Evolutionary conservation across 2,329 filamentous ascomycete species (phyloP), one percentile per base, ranked within the genome.

Genomic region (Aphanoascus verrucosus): DNA sequence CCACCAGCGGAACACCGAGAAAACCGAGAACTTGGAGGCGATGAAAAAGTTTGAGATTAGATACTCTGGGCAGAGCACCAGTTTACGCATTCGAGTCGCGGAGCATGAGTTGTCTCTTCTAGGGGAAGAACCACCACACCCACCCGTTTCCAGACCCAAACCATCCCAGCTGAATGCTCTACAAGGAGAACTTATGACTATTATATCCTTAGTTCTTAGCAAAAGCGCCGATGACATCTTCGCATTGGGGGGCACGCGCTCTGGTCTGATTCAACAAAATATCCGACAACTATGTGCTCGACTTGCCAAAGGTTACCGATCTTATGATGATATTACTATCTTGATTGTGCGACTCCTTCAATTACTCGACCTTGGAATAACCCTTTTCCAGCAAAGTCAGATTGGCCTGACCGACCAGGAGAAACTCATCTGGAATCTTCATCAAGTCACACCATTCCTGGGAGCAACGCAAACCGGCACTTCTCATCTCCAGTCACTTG

Each of bases 311-410:
- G 77, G 82, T 35, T 94, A 89, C 64, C 78, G 82, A 38, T 82
- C 82, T 12, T 97, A 96, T 62, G 86, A 88, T 56, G 93, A 98
- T 64, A 80, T 97, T 60, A 86, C 85, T 0, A 76, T 80, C 43
- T 90, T 88, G 3, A 78, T 88, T 9, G 76, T 88, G 43, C 87
- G 85, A 50, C 85, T 96, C 58, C 74, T 97, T 42, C 82, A 85
- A 55, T 87, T 87, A 60, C 72, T 97, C 8, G 81, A 85, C 59
- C 73, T 94, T 56, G 90, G 88, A 2, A 69, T 94, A 32, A 84
- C 80, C 0, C 69, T 94, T 37, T 78, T 75, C 52, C 71, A 72
- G 15, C 65, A 62, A 11, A 62, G 57, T 19, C 56, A 62, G 23
- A 48, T 53, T 32, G 45, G 59, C 14, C 46, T 54, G 15, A 56